Evolutionary conservation across 345 rosid genomes (phyloP), one percentile per base, ranked within the genome.

Genomic region (Garcia nutans): DNA sequence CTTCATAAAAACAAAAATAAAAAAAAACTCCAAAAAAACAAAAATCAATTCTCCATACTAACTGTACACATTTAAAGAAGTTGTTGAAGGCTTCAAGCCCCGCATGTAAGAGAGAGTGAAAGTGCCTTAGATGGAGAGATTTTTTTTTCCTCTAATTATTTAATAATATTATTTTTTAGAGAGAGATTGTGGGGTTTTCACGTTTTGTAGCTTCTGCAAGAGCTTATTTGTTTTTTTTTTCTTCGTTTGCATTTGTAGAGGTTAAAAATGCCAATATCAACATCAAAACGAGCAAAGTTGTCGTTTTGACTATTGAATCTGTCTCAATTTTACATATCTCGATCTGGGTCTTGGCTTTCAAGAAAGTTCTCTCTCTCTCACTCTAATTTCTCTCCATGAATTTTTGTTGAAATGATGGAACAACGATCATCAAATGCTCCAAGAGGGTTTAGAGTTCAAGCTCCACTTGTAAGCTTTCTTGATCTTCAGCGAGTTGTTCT

Each of bases 401-500:
- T 65, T 23, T 65, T 54, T 52, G 62, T 28, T 52, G 54, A 52
- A 42, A 45, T 44, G 56, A 75, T 75, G 78, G 78, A 75, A 55
- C 63, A 54, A 19, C 55, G 5, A 23, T 66, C 72, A 23, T 66
- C 78, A 23, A 67, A 66, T 75, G 78, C 57, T 75, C 56, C 72
- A 41, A 66, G 78, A 66, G 78, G 78, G 56, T 66, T 57, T 66
- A 55, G 78, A 75, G 63, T 75, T 67, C 78, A 75, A 23, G 78
- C 78, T 66, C 78, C 78, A 17, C 52, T 75, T 5, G 78, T 75
- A 66, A 75, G 78, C 19, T 24, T 9, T 15, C 55, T 26, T 75
- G 72, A 65, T 64, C 77, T 65, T 65, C 12, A n/a, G 8, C 64
- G 47, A 20, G 41, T 47, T 73, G 12, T n/a, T 4, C 45, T 65